These are phyloP conservation scores for Aspergillus nomiae DNA, from an alignment of 2,329 filamentous ascomycete genomes.

Conservation along the genomic window DNA sequence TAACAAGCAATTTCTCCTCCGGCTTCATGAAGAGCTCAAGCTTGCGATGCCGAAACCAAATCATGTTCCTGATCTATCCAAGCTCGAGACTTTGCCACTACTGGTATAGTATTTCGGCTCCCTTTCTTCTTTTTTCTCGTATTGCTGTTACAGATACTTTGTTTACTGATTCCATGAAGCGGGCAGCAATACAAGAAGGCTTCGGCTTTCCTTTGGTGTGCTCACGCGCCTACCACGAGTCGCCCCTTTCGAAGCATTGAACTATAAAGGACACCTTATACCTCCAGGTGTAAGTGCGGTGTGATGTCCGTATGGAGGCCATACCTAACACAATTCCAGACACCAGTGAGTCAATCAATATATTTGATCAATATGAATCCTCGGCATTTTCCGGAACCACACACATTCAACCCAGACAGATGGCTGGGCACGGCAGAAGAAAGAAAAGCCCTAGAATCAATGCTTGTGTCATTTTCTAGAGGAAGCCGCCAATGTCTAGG, in stretches of 20 bases:
- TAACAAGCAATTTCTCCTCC: not conserved
- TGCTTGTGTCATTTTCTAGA: not conserved
- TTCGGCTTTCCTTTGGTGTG: slow-evolving; percentile 6
- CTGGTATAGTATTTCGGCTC: not conserved
- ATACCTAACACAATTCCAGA: not conserved
- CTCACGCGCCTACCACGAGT: not conserved
- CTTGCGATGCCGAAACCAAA: not conserved
- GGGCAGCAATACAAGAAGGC: slow-evolving; percentile 1
- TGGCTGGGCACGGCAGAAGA: not conserved
- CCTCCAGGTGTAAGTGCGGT: not conserved
- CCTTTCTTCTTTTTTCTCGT: not conserved
- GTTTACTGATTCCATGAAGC: not conserved
- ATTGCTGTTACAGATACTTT: not conserved
- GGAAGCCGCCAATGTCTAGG: not conserved
- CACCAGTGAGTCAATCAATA: not conserved
- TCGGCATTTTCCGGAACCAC: not conserved
- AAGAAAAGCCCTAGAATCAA: not conserved
- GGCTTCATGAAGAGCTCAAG: not conserved
- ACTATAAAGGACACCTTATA: not conserved
- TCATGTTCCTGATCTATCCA: not conserved
- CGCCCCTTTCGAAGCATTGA: not conserved
- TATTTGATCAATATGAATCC: not conserved
- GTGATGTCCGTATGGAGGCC: too few species aligned
- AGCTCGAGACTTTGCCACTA: not conserved
- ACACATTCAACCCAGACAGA: not conserved